phyloP scores from a whole-genome alignment of 2,329 filamentous ascomycete genomes.

The Verticillium zaregamsianum region DNA sequence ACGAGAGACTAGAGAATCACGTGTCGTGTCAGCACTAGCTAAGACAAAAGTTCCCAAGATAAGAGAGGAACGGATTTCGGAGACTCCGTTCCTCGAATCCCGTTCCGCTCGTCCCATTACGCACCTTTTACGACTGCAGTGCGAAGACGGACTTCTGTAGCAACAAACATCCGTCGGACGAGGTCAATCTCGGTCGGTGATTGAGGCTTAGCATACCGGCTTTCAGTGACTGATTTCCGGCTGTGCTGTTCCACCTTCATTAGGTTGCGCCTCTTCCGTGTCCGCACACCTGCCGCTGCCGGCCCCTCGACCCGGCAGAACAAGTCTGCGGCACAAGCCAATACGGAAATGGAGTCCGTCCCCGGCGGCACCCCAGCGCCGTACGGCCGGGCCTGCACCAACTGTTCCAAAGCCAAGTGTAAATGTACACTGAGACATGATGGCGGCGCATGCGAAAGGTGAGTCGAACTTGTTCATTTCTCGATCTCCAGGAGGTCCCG shows the following conservation, averaged over 20 bases:
- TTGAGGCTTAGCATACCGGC: neutral
- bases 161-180: neutral
- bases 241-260: neutral
- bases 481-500: neutral
- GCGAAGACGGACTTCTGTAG: neutral
- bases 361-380: slow-evolving; percentile 21
- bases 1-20: neutral
- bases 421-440: slow-evolving; percentile 33
- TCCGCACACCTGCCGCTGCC: neutral
- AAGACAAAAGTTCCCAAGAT: neutral
- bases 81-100: neutral
- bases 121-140: neutral
- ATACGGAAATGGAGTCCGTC: neutral
- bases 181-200: neutral
- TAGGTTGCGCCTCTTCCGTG: neutral
- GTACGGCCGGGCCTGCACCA: slow-evolving; percentile 36
- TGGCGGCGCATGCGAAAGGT: slow-evolving; percentile 28
- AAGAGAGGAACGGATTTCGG: neutral
- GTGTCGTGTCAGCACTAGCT: neutral
- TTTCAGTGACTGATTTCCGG: neutral
- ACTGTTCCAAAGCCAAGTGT: slow-evolving; percentile 39
- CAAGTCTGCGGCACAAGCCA: neutral
- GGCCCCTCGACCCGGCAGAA: neutral
- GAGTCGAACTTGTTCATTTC: neutral
- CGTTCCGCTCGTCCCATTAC: neutral